Evolutionary conservation across 1,284 basidiomycete genomes (phyloP).

Genomic region (Puccinia novopanici): DNA sequence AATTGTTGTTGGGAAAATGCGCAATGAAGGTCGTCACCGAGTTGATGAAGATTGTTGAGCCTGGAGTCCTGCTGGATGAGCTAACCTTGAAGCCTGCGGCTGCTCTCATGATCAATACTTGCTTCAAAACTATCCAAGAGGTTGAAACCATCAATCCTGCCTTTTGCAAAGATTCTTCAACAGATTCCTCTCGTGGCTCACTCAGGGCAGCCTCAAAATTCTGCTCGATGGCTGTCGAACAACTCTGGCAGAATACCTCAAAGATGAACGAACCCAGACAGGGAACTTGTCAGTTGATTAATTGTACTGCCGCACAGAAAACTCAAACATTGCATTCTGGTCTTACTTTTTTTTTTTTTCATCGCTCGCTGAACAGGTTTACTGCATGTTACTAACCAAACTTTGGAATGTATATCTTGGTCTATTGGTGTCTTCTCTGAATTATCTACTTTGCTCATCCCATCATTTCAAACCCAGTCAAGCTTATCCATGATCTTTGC

Average conservation of each 20-base stretch:
- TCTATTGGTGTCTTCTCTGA: neutral
- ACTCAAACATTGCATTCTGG: neutral
- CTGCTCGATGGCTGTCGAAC: slow-evolving; percentile 16
- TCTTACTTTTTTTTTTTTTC: neutral
- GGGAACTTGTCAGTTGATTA: slow-evolving; percentile 18
- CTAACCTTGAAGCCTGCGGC: neutral
- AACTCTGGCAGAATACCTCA: slow-evolving; percentile 2
- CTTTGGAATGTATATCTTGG: neutral
- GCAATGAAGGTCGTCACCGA: slow-evolving; percentile 22
- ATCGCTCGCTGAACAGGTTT: slow-evolving; percentile 8
- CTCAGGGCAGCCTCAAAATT: slow-evolving; percentile 20
- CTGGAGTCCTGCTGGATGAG: slow-evolving; percentile 40
- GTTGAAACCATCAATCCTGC: neutral
- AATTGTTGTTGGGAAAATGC: neutral
- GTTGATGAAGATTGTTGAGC: slow-evolving; percentile 32
- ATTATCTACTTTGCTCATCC: neutral
- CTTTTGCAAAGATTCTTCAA: slow-evolving; percentile 10
- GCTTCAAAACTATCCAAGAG: neutral
- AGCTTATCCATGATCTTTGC: neutral
- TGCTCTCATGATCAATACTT: slow-evolving; percentile 16
- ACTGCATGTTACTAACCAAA: slow-evolving; percentile 17
- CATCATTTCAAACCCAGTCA: slow-evolving; percentile 13
- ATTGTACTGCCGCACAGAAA: neutral
- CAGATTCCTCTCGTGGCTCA: neutral
- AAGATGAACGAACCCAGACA: neutral